These are phyloP conservation scores for Cryptosporidium sp. DNA, from an alignment of 169 alveolate species.

Conservation along the genomic window DNA sequence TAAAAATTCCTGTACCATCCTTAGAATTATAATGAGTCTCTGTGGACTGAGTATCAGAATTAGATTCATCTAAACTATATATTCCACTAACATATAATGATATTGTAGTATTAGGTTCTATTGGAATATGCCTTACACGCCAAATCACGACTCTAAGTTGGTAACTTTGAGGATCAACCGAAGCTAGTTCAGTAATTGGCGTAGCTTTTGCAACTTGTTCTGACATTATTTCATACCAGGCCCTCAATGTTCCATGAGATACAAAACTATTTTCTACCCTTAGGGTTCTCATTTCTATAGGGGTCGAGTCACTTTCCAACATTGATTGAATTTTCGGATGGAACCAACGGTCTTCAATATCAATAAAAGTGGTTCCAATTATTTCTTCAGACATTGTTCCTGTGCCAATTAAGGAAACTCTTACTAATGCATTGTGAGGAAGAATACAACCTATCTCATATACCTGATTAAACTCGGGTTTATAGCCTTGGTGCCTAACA, in stretches of 20 bases:
- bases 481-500: conserved; percentile 85
- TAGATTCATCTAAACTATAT: conserved; percentile 84
- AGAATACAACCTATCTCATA: conserved; percentile 88
- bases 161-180: conserved; percentile 88
- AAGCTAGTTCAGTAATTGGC: conserved; percentile 85
- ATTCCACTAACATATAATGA: conserved; percentile 89
- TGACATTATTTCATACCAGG: conserved; percentile 89
- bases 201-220: conserved; percentile 86
- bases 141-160: conserved; percentile 90
- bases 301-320: conserved; percentile 83
- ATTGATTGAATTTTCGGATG: conserved; percentile 84
- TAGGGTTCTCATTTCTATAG: conserved; percentile 75
- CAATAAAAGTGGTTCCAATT: conserved; percentile 89
- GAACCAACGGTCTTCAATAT: conserved; percentile 90
- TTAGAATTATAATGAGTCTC: conserved; percentile 91
- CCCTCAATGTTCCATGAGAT: conserved; percentile 90
- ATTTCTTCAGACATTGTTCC: conserved; percentile 88
- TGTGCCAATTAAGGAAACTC: conserved; percentile 86
- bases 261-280: conserved; percentile 66
- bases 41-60: conserved; percentile 84
- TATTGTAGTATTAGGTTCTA: conserved; percentile 86
- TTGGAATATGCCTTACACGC: conserved; percentile 87
- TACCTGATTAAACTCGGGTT: conserved; percentile 89
- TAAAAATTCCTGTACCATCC: conserved; percentile 90
- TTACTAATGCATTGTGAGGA: conserved; percentile 89